A percentile compares a stretch with the other conserved stretches of the same genome.
Evolutionary conservation across 2,329 filamentous ascomycete species (phyloP).

Genomic region (Microcera coccophila): DNA sequence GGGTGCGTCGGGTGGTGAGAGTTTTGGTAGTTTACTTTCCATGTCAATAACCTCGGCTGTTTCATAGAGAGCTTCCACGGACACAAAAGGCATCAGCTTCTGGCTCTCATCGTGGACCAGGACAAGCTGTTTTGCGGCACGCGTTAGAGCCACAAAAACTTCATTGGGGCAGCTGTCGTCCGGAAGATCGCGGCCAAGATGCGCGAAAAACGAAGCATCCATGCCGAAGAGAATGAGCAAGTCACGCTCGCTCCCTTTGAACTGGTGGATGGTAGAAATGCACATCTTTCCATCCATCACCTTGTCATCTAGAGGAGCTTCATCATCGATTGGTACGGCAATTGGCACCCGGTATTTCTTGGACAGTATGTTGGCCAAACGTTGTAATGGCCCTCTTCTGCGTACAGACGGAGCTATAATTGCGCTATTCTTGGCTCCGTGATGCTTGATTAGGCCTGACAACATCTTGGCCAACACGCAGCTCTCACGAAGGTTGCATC

Average conservation of each 20-base stretch:
- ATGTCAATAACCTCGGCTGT: no score
- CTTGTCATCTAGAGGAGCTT: constrained; percentile 20
- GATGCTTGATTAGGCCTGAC: constrained; percentile 17
- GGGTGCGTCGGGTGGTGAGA: no score
- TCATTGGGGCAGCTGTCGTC: constrained; percentile 29
- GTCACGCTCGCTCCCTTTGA: constrained; percentile 32
- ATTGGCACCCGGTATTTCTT: constrained; percentile 17
- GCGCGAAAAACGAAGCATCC: constrained; percentile 24
- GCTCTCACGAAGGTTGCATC: no score
- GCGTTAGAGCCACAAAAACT: constrained; percentile 29
- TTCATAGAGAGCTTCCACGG: no score
- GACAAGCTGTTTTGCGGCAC: constrained; percentile 27
- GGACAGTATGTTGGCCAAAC: constrained; percentile 7
- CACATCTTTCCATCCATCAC: constrained; percentile 28
- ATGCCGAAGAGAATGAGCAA: constrained; percentile 27
- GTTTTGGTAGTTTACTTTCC: no score
- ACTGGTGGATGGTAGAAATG: constrained; percentile 31
- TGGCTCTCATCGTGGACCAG: constrained; percentile 18
- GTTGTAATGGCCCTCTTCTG: background rate
- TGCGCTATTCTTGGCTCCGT: constrained; percentile 16
- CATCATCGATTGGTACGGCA: constrained; percentile 21
- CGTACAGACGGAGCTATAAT: constrained; percentile 10
- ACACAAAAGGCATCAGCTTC: constrained; percentile 24
- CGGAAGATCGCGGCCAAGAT: constrained; percentile 22
- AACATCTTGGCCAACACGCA: no score